phyloP scores from a whole-genome alignment of 1,284 basidiomycete species.

The Stereum hirsutum region DNA sequence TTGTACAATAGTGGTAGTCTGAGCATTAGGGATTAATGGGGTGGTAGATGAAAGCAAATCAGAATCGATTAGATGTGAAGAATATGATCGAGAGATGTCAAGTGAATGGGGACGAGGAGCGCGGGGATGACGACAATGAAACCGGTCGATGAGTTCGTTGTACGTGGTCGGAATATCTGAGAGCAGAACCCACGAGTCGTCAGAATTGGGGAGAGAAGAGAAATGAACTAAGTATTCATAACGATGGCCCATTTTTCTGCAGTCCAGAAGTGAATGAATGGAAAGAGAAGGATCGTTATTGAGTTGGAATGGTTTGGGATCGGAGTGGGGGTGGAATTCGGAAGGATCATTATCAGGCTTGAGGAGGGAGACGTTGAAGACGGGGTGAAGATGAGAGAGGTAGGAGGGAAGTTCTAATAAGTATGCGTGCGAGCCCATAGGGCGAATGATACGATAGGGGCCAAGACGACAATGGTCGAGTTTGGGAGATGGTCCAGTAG shows the following conservation, averaged over 20 bases:
- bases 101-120: conserved; percentile 20
- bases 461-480: conserved; percentile 26
- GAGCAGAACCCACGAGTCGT: conserved; percentile 23
- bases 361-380: conserved; percentile 33
- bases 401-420: conserved; percentile 21
- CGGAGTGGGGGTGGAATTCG: conserved; percentile 14
- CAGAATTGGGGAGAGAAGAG: conserved; percentile 12
- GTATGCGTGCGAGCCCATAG: conserved; percentile 15
- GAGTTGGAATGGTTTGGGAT: conserved; percentile 13
- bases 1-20: neutral
- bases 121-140: conserved; percentile 22
- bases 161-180: conserved; percentile 20
- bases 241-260: conserved; percentile 19
- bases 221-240: conserved; percentile 25
- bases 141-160: conserved; percentile 22
- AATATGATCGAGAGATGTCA: neutral
- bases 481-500: conserved; percentile 27
- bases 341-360: conserved; percentile 21
- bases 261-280: conserved; percentile 18
- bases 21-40: neutral
- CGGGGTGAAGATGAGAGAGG: conserved; percentile 23
- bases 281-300: conserved; percentile 11
- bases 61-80: conserved; percentile 1
- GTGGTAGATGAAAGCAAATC: neutral
- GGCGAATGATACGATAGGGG: conserved; percentile 23